Evolutionary conservation across 805 yeast genomes (phyloP).

Genomic region (Metschnikowia anglica): DNA sequence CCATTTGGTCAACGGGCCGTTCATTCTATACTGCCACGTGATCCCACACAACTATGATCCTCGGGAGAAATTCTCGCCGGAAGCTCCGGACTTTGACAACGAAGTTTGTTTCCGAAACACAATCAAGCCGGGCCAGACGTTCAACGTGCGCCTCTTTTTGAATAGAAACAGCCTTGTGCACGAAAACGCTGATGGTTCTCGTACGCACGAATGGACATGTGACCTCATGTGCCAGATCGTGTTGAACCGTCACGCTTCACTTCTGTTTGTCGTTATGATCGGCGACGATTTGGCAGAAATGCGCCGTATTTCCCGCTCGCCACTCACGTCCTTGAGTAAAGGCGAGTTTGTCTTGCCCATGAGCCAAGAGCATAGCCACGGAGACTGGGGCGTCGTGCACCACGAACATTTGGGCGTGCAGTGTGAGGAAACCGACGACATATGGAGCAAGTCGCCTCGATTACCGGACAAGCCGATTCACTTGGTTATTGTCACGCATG

Average conservation of each 20-base stretch:
- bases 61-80: slow-evolving; percentile 25
- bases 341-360: slow-evolving; percentile 18
- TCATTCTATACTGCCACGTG: slow-evolving; percentile 44
- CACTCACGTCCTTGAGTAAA: slow-evolving; percentile 14
- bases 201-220: slow-evolving; percentile 35
- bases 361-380: neutral
- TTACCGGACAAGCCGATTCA: slow-evolving; percentile 35
- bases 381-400: slow-evolving; percentile 12
- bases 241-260: slow-evolving; percentile 31
- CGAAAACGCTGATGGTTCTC: slow-evolving; percentile 17
- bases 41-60: slow-evolving; percentile 38
- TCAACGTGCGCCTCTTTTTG: slow-evolving; percentile 53
- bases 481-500: slow-evolving; percentile 44
- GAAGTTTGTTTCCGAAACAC: slow-evolving; percentile 40
- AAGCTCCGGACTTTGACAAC: slow-evolving; percentile 19
- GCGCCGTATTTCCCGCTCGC: slow-evolving; percentile 33
- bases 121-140: slow-evolving; percentile 70
- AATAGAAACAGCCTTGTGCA: slow-evolving; percentile 42
- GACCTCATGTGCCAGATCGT: slow-evolving; percentile 45
- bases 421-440: slow-evolving; percentile 29
- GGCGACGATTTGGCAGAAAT: slow-evolving; percentile 36
- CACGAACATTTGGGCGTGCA: slow-evolving; percentile 24
- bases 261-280: slow-evolving; percentile 36
- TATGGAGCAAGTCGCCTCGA: slow-evolving; percentile 32
- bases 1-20: slow-evolving; percentile 44